Percentiles rank a stretch among this genome's conserved stretches.
Conservation (phyloP, 345 rosid genomes). For the Dovyalis caffra region DNA sequence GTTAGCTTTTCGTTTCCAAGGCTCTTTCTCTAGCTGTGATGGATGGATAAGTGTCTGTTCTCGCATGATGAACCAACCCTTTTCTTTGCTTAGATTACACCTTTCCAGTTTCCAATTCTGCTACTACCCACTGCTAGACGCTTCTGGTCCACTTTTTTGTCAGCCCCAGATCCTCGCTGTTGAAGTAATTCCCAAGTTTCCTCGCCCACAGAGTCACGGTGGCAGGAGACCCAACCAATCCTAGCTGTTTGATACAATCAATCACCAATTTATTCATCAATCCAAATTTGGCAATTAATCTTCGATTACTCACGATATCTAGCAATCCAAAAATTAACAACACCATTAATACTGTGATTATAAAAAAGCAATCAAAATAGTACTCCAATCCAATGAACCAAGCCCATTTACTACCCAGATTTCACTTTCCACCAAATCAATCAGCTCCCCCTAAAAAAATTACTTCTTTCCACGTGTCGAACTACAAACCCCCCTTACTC, state of each 20-base stretch:
- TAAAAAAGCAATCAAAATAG: no score
- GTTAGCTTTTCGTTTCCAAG: background rate
- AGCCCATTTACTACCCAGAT: no score
- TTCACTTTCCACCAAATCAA: background rate
- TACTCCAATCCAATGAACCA: no score
- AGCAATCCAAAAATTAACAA: background rate
- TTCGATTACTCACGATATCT: background rate
- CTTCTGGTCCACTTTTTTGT: background rate
- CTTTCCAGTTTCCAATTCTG: constrained; percentile 6
- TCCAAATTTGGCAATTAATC: no score
- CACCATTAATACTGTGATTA: no score
- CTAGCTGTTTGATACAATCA: background rate
- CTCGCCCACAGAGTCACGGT: background rate
- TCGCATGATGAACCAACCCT: constrained; percentile 20
- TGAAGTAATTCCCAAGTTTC: background rate
- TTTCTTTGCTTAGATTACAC: background rate
- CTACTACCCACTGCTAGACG: background rate
- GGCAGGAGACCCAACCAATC: background rate
- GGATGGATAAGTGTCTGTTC: constrained; percentile 14
- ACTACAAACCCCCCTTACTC: no score
- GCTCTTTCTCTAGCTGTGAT: background rate
- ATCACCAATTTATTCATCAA: background rate
- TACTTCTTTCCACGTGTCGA: background rate
- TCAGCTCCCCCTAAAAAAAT: background rate
- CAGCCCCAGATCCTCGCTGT: background rate